These are phyloP conservation scores for Fusarium gaditjirri DNA, from an alignment of 2,329 filamentous ascomycete genomes.

Conservation along the genomic window DNA sequence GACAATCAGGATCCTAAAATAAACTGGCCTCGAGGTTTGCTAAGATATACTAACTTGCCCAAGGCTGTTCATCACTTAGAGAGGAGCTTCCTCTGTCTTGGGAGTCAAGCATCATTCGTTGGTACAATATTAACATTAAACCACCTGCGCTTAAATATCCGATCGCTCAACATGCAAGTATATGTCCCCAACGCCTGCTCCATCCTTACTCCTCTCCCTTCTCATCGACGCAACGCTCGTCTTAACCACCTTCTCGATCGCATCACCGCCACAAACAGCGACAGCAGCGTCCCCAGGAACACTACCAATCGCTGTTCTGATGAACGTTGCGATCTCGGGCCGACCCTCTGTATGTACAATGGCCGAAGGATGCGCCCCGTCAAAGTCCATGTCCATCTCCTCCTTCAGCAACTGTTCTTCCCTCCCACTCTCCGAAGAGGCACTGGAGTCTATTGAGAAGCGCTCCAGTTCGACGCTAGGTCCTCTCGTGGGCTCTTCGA, in stretches of 20 bases:
- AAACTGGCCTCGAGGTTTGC: not conserved
- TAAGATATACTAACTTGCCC: not conserved
- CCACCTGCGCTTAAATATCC: slow-evolving; percentile 21
- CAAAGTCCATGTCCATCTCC: slow-evolving; percentile 37
- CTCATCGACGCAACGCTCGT: slow-evolving; percentile 25
- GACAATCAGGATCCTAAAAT: too few species aligned
- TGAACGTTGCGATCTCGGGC: slow-evolving; percentile 38
- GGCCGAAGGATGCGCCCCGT: slow-evolving; percentile 16
- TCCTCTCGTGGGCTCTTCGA: slow-evolving; percentile 23
- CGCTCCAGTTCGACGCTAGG: slow-evolving; percentile 36
- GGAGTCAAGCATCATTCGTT: not conserved
- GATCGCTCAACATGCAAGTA: slow-evolving; percentile 40
- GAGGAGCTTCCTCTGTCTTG: not conserved
- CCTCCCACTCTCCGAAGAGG: slow-evolving; percentile 26
- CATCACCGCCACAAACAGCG: slow-evolving; percentile 39
- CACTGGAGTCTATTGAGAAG: slow-evolving; percentile 37
- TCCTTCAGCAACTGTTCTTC: slow-evolving; percentile 41
- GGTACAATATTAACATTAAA: slow-evolving; percentile 4
- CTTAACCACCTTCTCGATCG: slow-evolving; percentile 36
- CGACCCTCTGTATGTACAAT: slow-evolving; percentile 39
- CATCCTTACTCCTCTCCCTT: slow-evolving; percentile 19
- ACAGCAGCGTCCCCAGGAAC: slow-evolving; percentile 34
- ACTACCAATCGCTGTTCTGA: slow-evolving; percentile 25
- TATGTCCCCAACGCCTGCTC: slow-evolving; percentile 21
- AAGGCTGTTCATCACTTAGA: not conserved